phyloP scores from a whole-genome alignment of 2,329 filamentous ascomycete species.

The Didymella sp. region DNA sequence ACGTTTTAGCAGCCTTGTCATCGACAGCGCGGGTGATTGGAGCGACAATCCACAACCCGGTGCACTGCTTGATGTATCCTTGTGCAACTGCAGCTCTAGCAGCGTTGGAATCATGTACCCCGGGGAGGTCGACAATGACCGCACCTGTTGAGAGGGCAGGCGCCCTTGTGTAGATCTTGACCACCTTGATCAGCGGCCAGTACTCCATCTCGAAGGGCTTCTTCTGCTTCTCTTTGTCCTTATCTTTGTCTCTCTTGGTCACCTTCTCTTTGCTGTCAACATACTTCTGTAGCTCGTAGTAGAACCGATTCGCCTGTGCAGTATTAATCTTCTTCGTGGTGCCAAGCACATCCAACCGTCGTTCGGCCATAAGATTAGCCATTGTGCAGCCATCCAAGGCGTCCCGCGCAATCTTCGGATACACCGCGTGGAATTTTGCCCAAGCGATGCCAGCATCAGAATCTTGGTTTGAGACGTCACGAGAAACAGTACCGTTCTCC shows the following conservation, averaged over 20 bases:
- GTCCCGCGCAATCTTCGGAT: slow-evolving; percentile 53
- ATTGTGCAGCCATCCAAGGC: slow-evolving; percentile 47
- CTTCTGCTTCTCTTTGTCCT: slow-evolving; percentile 23
- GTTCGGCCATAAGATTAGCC: slow-evolving; percentile 53
- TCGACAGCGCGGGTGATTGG: slow-evolving; percentile 67
- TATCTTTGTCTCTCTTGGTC: slow-evolving; percentile 41
- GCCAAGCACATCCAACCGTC: slow-evolving; percentile 57
- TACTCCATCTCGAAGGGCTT: slow-evolving; percentile 42
- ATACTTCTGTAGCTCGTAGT: slow-evolving; percentile 56
- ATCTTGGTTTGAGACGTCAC: slow-evolving; percentile 52
- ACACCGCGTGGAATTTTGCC: slow-evolving; percentile 60
- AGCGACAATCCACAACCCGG: slow-evolving; percentile 67
- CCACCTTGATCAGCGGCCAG: slow-evolving; percentile 63
- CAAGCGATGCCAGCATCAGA: slow-evolving; percentile 59
- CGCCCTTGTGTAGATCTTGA: slow-evolving; percentile 61
- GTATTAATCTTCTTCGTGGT: slow-evolving; percentile 52
- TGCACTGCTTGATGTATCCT: slow-evolving; percentile 67
- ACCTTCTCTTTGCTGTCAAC: slow-evolving; percentile 64
- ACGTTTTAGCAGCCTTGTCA: slow-evolving; percentile 63
- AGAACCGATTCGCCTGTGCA: slow-evolving; percentile 52
- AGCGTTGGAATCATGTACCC: slow-evolving; percentile 66
- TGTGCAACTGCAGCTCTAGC: slow-evolving; percentile 65
- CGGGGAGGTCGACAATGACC: slow-evolving; percentile 65
- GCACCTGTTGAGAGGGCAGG: slow-evolving; percentile 61
- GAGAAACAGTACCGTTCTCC: slow-evolving; percentile 48